A percentile compares a stretch with the other conserved stretches of the same genome.
Evolutionary conservation across 176 grass and related monocot genomes (phyloP).

Genomic region (Tillandsia fasciculata): DNA sequence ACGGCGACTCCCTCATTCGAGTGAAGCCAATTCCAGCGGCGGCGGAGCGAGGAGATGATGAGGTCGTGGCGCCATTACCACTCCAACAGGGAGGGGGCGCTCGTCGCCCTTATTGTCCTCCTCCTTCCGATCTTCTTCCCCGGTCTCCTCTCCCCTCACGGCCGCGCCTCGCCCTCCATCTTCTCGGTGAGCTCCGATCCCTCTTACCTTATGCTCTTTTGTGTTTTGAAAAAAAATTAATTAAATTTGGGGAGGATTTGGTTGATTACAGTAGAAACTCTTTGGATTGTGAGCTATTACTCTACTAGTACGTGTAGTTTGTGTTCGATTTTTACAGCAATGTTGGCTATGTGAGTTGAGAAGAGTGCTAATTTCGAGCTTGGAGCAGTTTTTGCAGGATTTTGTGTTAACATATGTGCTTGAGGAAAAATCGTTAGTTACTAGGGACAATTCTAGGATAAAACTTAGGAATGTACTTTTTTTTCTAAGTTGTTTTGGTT

Average conservation of each 20-base stretch:
- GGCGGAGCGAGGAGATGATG: constrained; percentile 7
- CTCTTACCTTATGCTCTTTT: background rate
- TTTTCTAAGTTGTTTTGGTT: background rate
- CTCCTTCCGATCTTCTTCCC: constrained; percentile 54
- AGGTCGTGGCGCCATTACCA: constrained; percentile 13
- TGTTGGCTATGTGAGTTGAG: background rate
- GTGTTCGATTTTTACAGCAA: background rate
- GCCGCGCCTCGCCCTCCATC: constrained; percentile 49
- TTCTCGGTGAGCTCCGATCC: constrained; percentile 45
- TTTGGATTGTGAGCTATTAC: background rate
- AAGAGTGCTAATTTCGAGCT: background rate
- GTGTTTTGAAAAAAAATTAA: too few species aligned
- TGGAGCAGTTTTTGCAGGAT: background rate
- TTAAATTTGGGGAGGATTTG: too few species aligned
- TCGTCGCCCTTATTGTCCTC: constrained; percentile 33
- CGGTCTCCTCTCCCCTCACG: constrained; percentile 42
- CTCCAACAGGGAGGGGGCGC: constrained; percentile 17
- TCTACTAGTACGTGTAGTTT: background rate
- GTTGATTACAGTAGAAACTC: background rate
- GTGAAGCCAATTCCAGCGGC: background rate
- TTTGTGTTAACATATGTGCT: background rate
- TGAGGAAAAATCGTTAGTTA: background rate
- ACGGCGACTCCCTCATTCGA: background rate
- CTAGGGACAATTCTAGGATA: background rate
- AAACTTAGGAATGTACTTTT: background rate